Base-by-base conservation (phyloP, 2,329 filamentous ascomycete genomes). In the Alternaria sp. region DNA sequence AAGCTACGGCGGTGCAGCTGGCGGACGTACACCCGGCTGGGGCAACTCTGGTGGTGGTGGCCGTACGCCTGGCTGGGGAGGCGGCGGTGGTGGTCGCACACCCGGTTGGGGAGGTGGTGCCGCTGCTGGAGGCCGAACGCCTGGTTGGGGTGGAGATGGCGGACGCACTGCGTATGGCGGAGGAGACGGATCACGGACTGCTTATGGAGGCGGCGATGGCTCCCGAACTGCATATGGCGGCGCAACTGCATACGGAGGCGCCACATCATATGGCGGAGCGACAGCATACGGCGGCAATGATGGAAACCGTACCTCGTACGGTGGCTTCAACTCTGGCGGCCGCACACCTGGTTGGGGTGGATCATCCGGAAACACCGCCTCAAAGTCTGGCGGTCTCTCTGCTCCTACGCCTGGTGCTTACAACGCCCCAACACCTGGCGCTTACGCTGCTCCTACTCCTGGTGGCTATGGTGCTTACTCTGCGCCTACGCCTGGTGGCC, bases 191-290 rank as follows among this genome's bases (percentile, higher is more conserved):
- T 73, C 73, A 45, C 78, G 78, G 15, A 79, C 78, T 33, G 75
- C 75, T 6, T 79, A 78, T 57, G 78, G 80, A 11, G 81, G 80
- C 30, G 74, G 75, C 33, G 78, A 79, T 63, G 82, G 81, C 20
- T 76, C 75, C 33, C 73, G 76, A 44, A 85, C 83, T 18, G 74
- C 81, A 3, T 84, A 85, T 64, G 82, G 82, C 37, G 81, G 81
- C 21, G 82, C 91, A 55, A 94, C 93, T 8, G 88, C 92, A 3
- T 96, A 97, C 72, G 93, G 81, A 37, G 80, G 80, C 41, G 80
- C 91, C 49, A 94, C 93, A 15, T 88, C 92, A 2, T 96, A 97
- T 72, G 93, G 81, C 20, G 93, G 71, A 51, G 69, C 55, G 46
- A 74, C 72, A 30, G 66, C 75, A 30, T 77, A 77, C 26, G 73